A percentile compares a stretch with the other conserved stretches of the same genome.
Evolutionary conservation across 208 protist species (phyloP).

Genomic region (Naegleria lovaniensis): DNA sequence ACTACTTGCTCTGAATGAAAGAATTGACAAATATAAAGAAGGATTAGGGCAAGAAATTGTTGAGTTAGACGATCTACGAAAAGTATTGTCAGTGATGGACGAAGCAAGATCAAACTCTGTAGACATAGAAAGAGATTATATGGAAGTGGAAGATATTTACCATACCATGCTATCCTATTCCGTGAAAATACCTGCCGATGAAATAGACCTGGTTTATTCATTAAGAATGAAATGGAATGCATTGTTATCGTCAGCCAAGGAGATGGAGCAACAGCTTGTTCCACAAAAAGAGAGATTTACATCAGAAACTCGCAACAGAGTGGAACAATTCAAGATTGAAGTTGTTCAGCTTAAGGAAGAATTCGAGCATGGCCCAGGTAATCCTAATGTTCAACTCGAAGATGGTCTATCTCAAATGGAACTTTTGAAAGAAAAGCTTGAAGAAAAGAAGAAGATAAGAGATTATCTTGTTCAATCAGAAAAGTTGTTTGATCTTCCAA

Average conservation of each 20-base stretch:
- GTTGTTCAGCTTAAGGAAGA: slow-evolving; percentile 55
- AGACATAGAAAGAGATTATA: slow-evolving; percentile 83
- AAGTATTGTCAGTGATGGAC: slow-evolving; percentile 85
- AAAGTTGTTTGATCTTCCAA: slow-evolving; percentile 90
- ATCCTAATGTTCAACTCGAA: slow-evolving; percentile 70
- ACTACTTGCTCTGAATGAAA: slow-evolving; percentile 63
- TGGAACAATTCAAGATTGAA: slow-evolving; percentile 63
- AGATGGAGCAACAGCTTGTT: slow-evolving; percentile 68
- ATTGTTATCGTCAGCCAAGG: slow-evolving; percentile 64
- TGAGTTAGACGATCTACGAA: slow-evolving; percentile 90
- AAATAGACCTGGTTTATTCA: slow-evolving; percentile 63
- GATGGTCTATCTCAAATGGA: slow-evolving; percentile 76
- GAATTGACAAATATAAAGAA: slow-evolving; percentile 69
- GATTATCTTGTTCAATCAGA: slow-evolving; percentile 85
- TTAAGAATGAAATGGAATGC: slow-evolving; percentile 70
- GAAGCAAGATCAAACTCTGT: slow-evolving; percentile 68
- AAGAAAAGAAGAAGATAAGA: slow-evolving; percentile 59
- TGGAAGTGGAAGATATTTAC: slow-evolving; percentile 87
- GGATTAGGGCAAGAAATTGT: slow-evolving; percentile 73
- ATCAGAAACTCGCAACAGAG: slow-evolving; percentile 77
- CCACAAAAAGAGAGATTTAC: slow-evolving; percentile 86
- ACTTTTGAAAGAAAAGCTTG: slow-evolving; percentile 68
- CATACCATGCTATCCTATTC: slow-evolving; percentile 82
- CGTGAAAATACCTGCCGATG: slow-evolving; percentile 66
- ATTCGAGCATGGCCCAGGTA: slow-evolving; percentile 73